Evolutionary conservation across 495 filamentous ascomycete genomes (phyloP), one percentile per base, ranked within the genome.

Genomic region (Lasiosphaeria hispida): DNA sequence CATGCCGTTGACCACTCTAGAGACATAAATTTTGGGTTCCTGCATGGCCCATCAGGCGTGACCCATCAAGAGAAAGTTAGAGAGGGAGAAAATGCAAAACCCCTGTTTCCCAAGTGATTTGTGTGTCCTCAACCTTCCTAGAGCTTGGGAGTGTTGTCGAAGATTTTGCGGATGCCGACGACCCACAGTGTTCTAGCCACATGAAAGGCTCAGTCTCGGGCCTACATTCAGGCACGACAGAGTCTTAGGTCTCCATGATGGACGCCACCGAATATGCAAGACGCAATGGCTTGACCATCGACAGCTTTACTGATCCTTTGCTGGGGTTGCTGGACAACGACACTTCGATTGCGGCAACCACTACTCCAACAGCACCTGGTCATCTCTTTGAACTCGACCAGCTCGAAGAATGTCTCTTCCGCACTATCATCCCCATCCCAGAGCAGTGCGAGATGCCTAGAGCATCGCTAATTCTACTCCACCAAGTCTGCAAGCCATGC

Each of bases 181-280:
- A 30, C 2, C 23, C 23, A 30, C 23, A 30, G 23, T 30, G 23
- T 2, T 30, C 5, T 30, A 5, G 23, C 23, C 5, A 5, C 23
- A 30, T 62, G 1, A 58, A 68, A 35, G 65, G 58, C 9, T 63
- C 55, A 4, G 43, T 68, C 19, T 41, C 42, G 15, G 41, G 30
- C 15, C 19, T 51, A 41, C 11, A 19, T 9, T 50, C 52, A 13
- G 34, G 39, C 11, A 39, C 33, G 7, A 59, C 55, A 4, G 50
- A 55, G 14, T 47, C 33, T 39, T 3, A 14, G 2, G 23, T 53
- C 1, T 62, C 52, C 3, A 30, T 23, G 48, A 48, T 55, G 36
- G 55, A 60, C 5, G 64, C 59, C 13, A 70, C 70, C 40, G 66
- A 75, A 34, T 83, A 82, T 55, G 79, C 78, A 8, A 67, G 73